These are phyloP conservation scores for Phytophthora pini DNA, from an alignment of 352 stramenopile species.

Conservation along the genomic window DNA sequence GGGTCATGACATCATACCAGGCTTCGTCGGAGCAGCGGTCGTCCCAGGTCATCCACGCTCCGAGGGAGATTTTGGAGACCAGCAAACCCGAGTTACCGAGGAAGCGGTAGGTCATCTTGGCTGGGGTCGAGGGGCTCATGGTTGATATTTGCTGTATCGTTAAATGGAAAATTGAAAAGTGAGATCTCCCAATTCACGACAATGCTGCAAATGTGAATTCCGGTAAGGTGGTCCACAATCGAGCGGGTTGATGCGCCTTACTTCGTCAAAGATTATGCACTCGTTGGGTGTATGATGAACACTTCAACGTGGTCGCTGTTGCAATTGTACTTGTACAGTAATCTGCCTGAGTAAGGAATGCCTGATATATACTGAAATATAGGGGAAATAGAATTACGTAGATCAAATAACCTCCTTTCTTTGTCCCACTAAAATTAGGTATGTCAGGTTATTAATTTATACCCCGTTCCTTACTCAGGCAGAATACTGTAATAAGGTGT, in stretches of 20 bases:
- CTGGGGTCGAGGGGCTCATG: conserved; percentile 8
- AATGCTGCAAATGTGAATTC: too few species aligned
- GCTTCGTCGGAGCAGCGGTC: conserved; percentile 17
- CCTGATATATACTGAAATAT: too few species aligned
- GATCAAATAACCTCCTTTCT: too few species aligned
- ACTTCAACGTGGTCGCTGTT: neutral
- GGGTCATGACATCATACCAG: conserved; percentile 44
- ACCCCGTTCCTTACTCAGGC: too few species aligned
- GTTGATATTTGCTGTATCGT: neutral
- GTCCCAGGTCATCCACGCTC: conserved; percentile 34
- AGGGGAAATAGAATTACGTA: too few species aligned
- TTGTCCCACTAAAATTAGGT: too few species aligned
- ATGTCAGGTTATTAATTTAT: too few species aligned
- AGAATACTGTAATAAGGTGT: too few species aligned
- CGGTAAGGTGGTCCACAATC: neutral
- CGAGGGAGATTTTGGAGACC: conserved; percentile 48
- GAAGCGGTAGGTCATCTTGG: conserved; percentile 45
- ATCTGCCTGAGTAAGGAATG: too few species aligned
- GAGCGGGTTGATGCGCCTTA: neutral
- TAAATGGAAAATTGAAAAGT: conserved; percentile 4
- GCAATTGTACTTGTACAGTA: too few species aligned
- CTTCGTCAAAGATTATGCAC: neutral
- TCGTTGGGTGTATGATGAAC: neutral
- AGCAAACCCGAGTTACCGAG: conserved; percentile 43
- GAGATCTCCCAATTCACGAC: conserved; percentile 1